Evolutionary conservation across 768 basidiomycete species (phyloP).

Genomic region (Pleurotus giganteus): DNA sequence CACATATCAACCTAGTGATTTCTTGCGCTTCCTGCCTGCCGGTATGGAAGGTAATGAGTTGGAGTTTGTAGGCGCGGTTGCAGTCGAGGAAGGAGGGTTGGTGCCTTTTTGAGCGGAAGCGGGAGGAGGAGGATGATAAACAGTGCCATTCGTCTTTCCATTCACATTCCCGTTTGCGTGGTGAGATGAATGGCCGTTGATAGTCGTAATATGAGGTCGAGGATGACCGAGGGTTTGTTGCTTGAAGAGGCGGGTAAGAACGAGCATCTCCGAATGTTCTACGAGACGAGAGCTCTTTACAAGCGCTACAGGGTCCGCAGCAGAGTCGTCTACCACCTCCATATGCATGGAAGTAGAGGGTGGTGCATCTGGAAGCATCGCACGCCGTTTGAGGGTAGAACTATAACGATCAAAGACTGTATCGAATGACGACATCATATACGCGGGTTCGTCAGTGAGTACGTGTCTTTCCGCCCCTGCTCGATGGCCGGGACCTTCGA

Average conservation of each 20-base stretch:
- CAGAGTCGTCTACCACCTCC: constrained; percentile 33
- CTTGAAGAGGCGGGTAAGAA: constrained; percentile 65
- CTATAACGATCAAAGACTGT: constrained; percentile 55
- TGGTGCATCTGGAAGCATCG: not conserved
- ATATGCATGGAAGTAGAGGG: constrained; percentile 30
- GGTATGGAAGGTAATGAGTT: constrained; percentile 21
- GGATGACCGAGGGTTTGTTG: constrained; percentile 42
- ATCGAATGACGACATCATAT: constrained; percentile 74
- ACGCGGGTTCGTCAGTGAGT: constrained; percentile 68
- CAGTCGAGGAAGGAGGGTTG: constrained; percentile 12
- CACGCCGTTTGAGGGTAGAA: not conserved
- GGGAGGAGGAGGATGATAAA: too few relatives aligned
- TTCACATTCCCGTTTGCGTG: not conserved
- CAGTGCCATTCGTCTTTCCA: constrained; percentile 5
- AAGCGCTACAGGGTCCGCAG: constrained; percentile 14
- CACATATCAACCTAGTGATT: constrained; percentile 31
- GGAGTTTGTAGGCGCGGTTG: not conserved
- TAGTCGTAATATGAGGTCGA: constrained; percentile 13
- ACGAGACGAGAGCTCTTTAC: constrained; percentile 33
- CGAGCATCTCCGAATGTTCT: constrained; percentile 52
- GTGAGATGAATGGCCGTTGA: constrained; percentile 6
- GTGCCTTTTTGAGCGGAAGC: too few relatives aligned
- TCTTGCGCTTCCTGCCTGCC: constrained; percentile 56
- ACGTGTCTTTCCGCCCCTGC: constrained; percentile 39
- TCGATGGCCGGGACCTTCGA: constrained; percentile 14